Percentiles rank a stretch among this genome's conserved stretches.
Evolutionary conservation across 352 stramenopile genomes (phyloP).

Genomic region (Phytophthora lateralis): DNA sequence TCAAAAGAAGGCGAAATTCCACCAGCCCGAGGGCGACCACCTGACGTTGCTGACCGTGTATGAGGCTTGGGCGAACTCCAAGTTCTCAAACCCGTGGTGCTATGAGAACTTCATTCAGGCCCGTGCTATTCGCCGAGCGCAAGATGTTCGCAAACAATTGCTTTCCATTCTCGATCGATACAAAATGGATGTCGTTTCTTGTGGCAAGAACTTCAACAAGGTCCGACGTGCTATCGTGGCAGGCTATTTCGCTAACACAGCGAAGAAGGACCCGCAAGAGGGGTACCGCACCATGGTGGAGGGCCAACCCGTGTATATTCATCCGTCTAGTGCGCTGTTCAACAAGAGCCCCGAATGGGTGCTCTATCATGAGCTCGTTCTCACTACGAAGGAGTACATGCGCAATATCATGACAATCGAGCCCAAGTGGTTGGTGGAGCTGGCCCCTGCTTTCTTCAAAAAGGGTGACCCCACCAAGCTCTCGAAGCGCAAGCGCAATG

Average conservation of each 20-base stretch:
- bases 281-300: slow-evolving; percentile 99
- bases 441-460: slow-evolving; percentile 97
- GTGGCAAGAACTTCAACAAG: slow-evolving; percentile 96
- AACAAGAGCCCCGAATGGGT: slow-evolving; percentile 99
- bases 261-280: slow-evolving; percentile 99
- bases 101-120: slow-evolving; percentile 99
- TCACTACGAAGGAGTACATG: slow-evolving; percentile 99
- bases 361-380: slow-evolving; percentile 98
- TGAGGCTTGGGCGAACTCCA: slow-evolving; percentile 97
- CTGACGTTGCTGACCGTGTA: slow-evolving; percentile 98
- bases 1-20: slow-evolving; percentile 99
- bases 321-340: slow-evolving; percentile 97
- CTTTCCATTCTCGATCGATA: slow-evolving; percentile 99
- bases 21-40: slow-evolving; percentile 98
- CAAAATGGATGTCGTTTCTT: slow-evolving; percentile 97
- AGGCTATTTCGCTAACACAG: slow-evolving; percentile 99
- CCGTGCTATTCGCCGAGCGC: slow-evolving; percentile 94
- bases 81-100: slow-evolving; percentile 99
- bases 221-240: slow-evolving; percentile 98
- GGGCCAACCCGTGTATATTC: slow-evolving; percentile 98
- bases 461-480: slow-evolving; percentile 98
- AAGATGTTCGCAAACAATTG: slow-evolving; percentile 99
- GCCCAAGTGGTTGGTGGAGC: slow-evolving; percentile 98
- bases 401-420: slow-evolving; percentile 99
- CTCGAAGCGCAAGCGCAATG: slow-evolving; percentile 97